phyloP scores from a whole-genome alignment of 352 stramenopile genomes.

The Thraustotheca clavata region DNA sequence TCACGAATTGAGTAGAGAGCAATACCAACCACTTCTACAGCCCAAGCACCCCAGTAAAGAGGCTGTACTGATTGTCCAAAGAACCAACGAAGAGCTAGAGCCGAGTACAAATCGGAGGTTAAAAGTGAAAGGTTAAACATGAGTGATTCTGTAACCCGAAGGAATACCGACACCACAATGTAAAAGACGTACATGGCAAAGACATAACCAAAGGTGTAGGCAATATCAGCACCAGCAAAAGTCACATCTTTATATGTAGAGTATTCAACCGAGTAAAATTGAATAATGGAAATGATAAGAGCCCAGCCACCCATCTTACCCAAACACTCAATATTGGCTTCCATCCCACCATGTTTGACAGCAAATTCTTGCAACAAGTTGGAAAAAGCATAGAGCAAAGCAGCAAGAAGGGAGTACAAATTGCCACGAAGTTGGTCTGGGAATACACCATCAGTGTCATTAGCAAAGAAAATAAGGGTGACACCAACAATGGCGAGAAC shows the following conservation, averaged over 20 bases:
- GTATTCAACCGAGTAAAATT: slow-evolving; percentile 43
- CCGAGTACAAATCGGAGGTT: slow-evolving; percentile 26
- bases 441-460: slow-evolving; percentile 22
- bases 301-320: slow-evolving; percentile 50
- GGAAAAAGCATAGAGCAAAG: slow-evolving; percentile 52
- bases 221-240: slow-evolving; percentile 43
- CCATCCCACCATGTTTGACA: slow-evolving; percentile 46
- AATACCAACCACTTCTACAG: slow-evolving; percentile 12
- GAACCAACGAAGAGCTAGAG: slow-evolving; percentile 6
- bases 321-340: slow-evolving; percentile 53
- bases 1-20: slow-evolving; percentile 13
- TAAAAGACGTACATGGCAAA: slow-evolving; percentile 58
- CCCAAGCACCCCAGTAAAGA: slow-evolving; percentile 20
- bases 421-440: slow-evolving; percentile 40
- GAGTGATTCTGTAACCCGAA: slow-evolving; percentile 54
- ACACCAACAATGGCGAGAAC: slow-evolving; percentile 41
- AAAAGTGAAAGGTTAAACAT: slow-evolving; percentile 67
- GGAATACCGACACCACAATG: slow-evolving; percentile 50
- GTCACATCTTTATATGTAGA: slow-evolving; percentile 35
- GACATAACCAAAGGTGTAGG: slow-evolving; percentile 55
- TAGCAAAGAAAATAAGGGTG: slow-evolving; percentile 46
- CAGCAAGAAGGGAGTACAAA: slow-evolving; percentile 50
- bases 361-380: slow-evolving; percentile 68
- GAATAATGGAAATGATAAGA: slow-evolving; percentile 43
- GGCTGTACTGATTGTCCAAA: neutral